phyloP scores from a whole-genome alignment of 805 yeast species.

The Torulaspora indica region DNA sequence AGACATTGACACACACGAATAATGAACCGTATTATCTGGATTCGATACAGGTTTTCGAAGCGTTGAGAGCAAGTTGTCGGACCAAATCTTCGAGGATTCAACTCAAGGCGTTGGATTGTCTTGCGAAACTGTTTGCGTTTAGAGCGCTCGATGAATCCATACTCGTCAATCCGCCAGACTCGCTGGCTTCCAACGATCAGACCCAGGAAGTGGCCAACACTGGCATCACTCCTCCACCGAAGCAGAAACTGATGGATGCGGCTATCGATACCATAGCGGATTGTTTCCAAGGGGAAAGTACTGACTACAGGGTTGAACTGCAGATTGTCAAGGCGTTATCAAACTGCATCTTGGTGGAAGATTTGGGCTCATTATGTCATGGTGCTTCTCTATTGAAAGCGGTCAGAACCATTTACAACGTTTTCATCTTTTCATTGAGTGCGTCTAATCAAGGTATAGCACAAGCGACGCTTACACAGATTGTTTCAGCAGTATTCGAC shows the following conservation, averaged over 20 bases:
- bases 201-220: slow-evolving; percentile 21
- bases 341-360: slow-evolving; percentile 78
- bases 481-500: slow-evolving; percentile 79
- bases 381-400: slow-evolving; percentile 87
- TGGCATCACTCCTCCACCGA: slow-evolving; percentile 50
- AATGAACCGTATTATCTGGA: slow-evolving; percentile 36
- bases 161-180: slow-evolving; percentile 44
- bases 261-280: slow-evolving; percentile 80
- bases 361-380: slow-evolving; percentile 67
- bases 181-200: slow-evolving; percentile 35
- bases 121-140: slow-evolving; percentile 85
- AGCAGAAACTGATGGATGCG: slow-evolving; percentile 63
- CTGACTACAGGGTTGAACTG: slow-evolving; percentile 82
- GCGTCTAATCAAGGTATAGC: slow-evolving; percentile 89
- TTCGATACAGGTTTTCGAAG: slow-evolving; percentile 62
- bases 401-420: slow-evolving; percentile 86
- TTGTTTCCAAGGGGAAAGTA: slow-evolving; percentile 87
- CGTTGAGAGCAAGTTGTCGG: slow-evolving; percentile 72
- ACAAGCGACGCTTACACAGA: slow-evolving; percentile 90
- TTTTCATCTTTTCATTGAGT: slow-evolving; percentile 77
- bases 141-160: slow-evolving; percentile 61
- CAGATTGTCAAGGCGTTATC: slow-evolving; percentile 91
- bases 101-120: slow-evolving; percentile 71
- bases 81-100: slow-evolving; percentile 60
- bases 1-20: slow-evolving; percentile 26